Evolutionary conservation across 1,284 basidiomycete genomes (phyloP).

Genomic region (Apiotrichum domesticum): DNA sequence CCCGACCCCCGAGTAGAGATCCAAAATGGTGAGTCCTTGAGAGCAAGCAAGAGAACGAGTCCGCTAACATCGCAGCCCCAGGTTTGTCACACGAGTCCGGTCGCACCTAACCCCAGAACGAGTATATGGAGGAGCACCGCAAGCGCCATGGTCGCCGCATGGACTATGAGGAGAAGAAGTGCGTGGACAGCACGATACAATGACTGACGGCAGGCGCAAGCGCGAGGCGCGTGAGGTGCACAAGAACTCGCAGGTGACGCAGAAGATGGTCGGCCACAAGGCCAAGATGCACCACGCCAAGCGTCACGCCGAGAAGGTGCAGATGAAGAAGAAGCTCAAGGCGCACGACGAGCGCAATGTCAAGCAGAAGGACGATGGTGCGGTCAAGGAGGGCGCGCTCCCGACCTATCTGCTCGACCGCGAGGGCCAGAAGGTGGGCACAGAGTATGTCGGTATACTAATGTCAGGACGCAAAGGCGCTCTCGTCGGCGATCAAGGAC

Average conservation of each 20-base stretch:
- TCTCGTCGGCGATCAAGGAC: conserved; percentile 97
- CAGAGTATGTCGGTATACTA: background rate
- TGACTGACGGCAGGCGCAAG: conserved; percentile 65
- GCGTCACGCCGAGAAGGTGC: conserved; percentile 94
- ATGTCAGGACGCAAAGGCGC: conserved; percentile 76
- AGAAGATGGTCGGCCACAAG: conserved; percentile 94
- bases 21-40: conserved; percentile 21
- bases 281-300: conserved; percentile 96
- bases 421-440: conserved; percentile 71
- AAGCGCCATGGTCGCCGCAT: conserved; percentile 47
- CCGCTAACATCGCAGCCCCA: conserved; percentile 35
- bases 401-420: conserved; percentile 95
- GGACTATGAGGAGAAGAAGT: conserved; percentile 48
- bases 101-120: conserved; percentile 36
- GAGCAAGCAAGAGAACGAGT: background rate
- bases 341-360: conserved; percentile 98
- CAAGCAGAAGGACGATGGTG: conserved; percentile 79
- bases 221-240: conserved; percentile 86
- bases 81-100: conserved; percentile 20
- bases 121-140: conserved; percentile 49
- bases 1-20: conserved; percentile 3
- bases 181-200: conserved; percentile 6
- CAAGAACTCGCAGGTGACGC: conserved; percentile 75
- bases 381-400: conserved; percentile 78
- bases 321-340: conserved; percentile 98